Conservation (phyloP, 768 basidiomycete genomes). For the Leccinum boreale region DNA sequence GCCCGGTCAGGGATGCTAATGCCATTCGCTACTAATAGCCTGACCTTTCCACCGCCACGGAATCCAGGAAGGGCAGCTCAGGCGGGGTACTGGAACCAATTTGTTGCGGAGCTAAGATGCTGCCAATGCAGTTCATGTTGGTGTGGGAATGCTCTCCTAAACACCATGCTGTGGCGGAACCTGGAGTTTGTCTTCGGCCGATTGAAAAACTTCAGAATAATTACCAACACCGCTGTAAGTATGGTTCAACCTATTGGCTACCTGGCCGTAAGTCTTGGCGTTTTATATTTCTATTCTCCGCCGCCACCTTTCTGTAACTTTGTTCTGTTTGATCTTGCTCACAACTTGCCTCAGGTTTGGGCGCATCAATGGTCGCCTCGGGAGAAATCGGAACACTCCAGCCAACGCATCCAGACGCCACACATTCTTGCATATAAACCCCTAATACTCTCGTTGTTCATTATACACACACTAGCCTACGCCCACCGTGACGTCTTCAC, state of each 20-base stretch:
- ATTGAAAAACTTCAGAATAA: background rate
- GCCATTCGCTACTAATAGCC: background rate
- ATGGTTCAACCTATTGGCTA: background rate
- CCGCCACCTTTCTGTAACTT: background rate
- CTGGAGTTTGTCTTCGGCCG: background rate
- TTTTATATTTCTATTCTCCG: background rate
- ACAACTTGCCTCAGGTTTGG: background rate
- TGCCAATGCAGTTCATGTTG: background rate
- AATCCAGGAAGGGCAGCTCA: background rate
- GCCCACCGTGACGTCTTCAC: background rate
- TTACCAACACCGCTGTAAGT: too few species aligned
- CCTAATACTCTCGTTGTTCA: background rate
- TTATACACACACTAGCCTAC: background rate
- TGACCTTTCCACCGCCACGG: background rate
- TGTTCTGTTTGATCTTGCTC: background rate
- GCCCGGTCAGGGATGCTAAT: background rate
- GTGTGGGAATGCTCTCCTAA: background rate
- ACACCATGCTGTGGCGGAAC: constrained; percentile 1
- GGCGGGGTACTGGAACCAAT: background rate
- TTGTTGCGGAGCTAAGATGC: background rate
- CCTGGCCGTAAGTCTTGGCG: background rate
- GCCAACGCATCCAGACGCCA: background rate
- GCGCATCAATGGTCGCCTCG: background rate
- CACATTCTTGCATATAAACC: background rate
- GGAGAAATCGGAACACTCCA: background rate